These are phyloP conservation scores for Fusarium poae DNA, from an alignment of 2,329 filamentous ascomycete genomes.

Conservation along the genomic window DNA sequence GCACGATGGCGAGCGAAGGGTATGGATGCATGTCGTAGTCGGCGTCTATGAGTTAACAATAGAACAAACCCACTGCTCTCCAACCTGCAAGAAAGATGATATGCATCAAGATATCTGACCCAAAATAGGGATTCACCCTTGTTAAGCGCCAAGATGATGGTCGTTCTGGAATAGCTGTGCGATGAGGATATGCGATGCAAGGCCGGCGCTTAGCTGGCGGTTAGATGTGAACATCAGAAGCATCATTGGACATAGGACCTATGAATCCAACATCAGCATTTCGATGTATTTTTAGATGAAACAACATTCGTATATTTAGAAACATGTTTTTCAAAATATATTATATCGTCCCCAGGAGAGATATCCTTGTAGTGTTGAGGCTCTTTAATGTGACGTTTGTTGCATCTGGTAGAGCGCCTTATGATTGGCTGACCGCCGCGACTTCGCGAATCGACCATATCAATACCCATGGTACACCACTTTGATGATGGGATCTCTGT, in stretches of 20 bases:
- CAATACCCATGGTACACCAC: neutral
- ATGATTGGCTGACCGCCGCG: constrained; percentile 43
- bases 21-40: constrained; percentile 22
- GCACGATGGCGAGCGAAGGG: constrained; percentile 20
- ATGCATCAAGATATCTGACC: constrained; percentile 31
- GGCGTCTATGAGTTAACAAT: constrained; percentile 35
- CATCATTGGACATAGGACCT: constrained; percentile 31
- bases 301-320: constrained; percentile 20
- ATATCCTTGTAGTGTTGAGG: constrained; percentile 46
- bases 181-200: constrained; percentile 30
- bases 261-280: constrained; percentile 4
- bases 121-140: constrained; percentile 32
- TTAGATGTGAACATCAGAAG: constrained; percentile 25
- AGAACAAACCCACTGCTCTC: constrained; percentile 7
- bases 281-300: constrained; percentile 36
- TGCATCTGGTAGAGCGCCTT: constrained; percentile 1
- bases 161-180: constrained; percentile 34
- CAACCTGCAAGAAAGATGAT: constrained; percentile 23
- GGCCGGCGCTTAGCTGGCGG: constrained; percentile 48
- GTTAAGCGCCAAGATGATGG: constrained; percentile 33
- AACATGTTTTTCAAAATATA: constrained; percentile 3
- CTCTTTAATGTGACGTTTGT: constrained; percentile 38
- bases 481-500: neutral
- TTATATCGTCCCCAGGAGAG: constrained; percentile 1
- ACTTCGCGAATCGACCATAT: constrained; percentile 9